phyloP scores from a whole-genome alignment of 2,329 filamentous ascomycete species.

The Xylaria sp. region DNA sequence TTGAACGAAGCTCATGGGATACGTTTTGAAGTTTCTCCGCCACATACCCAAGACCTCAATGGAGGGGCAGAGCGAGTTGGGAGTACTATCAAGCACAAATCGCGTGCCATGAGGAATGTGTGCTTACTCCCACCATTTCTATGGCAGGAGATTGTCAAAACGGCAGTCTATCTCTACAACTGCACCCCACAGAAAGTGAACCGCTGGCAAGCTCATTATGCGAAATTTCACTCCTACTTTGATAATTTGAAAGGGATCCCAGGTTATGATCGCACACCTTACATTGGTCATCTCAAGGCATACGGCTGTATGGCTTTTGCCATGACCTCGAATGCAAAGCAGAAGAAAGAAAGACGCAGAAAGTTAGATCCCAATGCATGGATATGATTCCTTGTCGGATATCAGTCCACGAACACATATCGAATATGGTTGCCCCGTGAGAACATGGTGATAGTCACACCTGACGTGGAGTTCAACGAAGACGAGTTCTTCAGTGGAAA shows the following conservation, averaged over 20 bases:
- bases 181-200: neutral
- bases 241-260: neutral
- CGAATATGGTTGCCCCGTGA: neutral
- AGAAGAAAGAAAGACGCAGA: no score
- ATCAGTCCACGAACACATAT: neutral
- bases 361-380: neutral
- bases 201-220: neutral
- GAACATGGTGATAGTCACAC: neutral
- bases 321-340: neutral
- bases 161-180: neutral
- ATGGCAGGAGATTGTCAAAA: neutral
- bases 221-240: neutral
- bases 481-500: neutral
- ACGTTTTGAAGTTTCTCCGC: neutral
- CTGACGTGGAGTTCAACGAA: neutral
- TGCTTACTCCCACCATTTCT: neutral
- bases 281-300: neutral
- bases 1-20: neutral
- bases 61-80: neutral
- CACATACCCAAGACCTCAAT: neutral
- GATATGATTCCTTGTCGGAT: neutral
- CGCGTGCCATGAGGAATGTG: neutral
- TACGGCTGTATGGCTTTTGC: neutral
- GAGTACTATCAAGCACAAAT: neutral
- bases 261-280: neutral